Evolutionary conservation across 139 green algal genomes (phyloP).

Genomic region (Coelastrella sp.): DNA sequence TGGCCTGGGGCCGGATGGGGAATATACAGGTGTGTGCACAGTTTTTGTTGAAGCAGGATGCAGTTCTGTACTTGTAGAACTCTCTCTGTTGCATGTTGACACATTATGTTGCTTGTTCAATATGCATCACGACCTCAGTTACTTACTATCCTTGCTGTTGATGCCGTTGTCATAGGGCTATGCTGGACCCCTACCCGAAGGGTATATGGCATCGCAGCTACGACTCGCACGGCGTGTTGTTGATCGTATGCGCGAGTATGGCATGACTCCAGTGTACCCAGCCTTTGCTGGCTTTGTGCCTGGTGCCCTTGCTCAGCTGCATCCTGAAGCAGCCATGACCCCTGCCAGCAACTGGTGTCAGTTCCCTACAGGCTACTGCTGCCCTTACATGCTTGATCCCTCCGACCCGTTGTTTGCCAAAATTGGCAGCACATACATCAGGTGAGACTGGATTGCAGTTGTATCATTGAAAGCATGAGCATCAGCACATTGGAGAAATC

Average conservation of each 20-base stretch:
- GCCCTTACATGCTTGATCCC: constrained; percentile 55
- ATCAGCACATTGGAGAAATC: no score
- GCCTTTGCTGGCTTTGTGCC: constrained; percentile 69
- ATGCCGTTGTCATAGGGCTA: no score
- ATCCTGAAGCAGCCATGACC: constrained; percentile 46
- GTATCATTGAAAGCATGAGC: not conserved
- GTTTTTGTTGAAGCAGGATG: no score
- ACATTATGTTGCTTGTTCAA: no score
- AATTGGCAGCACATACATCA: constrained; percentile 54
- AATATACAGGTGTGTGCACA: constrained; percentile 58
- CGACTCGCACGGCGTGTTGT: constrained; percentile 50
- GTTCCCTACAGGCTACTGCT: constrained; percentile 54
- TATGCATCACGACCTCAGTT: no score
- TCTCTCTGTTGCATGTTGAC: no score
- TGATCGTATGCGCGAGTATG: constrained; percentile 59
- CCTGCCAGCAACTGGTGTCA: constrained; percentile 50
- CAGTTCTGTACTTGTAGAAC: no score
- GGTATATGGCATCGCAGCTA: constrained; percentile 54
- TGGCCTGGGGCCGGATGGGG: constrained; percentile 67
- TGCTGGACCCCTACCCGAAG: constrained; percentile 51
- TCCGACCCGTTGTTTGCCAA: constrained; percentile 54
- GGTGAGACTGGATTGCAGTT: not conserved
- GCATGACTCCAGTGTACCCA: constrained; percentile 65
- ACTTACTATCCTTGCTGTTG: no score
- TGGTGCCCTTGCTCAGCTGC: constrained; percentile 12